Percentiles rank a stretch among this genome's conserved stretches.
Conservation (phyloP, 306 rosid genomes). For the Acacia acuminata region DNA sequence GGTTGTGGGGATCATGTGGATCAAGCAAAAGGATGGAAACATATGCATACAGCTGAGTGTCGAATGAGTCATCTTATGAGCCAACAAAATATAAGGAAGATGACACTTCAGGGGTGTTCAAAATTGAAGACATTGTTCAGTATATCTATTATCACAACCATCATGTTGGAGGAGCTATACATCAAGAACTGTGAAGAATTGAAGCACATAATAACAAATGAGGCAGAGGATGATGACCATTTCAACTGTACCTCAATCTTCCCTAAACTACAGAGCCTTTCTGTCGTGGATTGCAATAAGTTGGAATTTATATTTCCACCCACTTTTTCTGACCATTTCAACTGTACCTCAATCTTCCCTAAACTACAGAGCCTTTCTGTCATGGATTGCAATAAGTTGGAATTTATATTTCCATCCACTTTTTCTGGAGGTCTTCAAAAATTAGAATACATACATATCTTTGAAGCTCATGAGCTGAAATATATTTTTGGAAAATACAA, state of each 20-base stretch:
- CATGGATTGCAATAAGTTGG: no score
- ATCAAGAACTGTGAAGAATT: fast-evolving
- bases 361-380: no score
- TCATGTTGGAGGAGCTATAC: background rate
- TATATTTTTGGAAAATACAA: background rate
- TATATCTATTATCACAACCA: background rate
- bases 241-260: background rate
- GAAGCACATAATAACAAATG: background rate
- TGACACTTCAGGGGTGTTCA: background rate
- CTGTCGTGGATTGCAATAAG: fast-evolving
- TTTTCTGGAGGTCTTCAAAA: background rate
- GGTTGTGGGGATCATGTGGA: background rate
- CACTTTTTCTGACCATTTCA: background rate
- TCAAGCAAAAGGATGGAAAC: background rate
- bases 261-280: background rate
- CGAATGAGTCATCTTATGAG: background rate
- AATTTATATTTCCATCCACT: no score
- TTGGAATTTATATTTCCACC: background rate
- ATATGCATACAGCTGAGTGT: background rate
- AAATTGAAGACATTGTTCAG: background rate
- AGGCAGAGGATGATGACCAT: background rate
- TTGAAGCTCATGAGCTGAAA: no score
- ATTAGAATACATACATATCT: no score
- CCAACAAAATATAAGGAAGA: background rate
- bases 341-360: no score